phyloP scores from a whole-genome alignment of 257 asterid species.

The Solanum pennellii region DNA sequence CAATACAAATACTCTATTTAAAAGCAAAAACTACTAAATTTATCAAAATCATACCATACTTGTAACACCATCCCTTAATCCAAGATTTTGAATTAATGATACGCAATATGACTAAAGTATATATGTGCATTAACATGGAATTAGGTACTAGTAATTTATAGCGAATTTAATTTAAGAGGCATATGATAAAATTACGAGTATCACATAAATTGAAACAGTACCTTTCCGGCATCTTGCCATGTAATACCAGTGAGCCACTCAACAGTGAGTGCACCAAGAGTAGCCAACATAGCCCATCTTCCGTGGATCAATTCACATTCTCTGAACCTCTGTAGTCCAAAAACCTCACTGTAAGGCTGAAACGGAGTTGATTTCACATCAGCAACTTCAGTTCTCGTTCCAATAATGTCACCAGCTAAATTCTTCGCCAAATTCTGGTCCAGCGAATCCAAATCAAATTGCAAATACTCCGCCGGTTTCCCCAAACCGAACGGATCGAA shows the following conservation, averaged over 20 bases:
- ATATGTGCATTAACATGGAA: no score
- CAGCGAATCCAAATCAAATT: constrained; percentile 70
- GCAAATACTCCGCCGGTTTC: constrained; percentile 89
- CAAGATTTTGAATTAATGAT: no score
- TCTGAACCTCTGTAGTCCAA: constrained; percentile 84
- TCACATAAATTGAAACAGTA: neutral
- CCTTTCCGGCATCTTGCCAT: constrained; percentile 99
- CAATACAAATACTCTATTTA: no score
- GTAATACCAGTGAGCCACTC: constrained; percentile 96
- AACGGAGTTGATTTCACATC: constrained; percentile 83
- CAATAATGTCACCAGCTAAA: constrained; percentile 59
- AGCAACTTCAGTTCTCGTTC: constrained; percentile 57
- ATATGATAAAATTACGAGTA: no score
- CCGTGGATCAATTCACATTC: constrained; percentile 98
- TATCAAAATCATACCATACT: no score
- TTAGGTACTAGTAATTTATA: no score
- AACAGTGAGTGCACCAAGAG: constrained; percentile 82
- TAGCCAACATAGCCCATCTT: constrained; percentile 96
- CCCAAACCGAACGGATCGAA: constrained; percentile 93
- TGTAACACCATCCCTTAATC: no score
- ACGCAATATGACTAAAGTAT: no score
- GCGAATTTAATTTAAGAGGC: no score
- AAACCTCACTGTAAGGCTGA: constrained; percentile 83
- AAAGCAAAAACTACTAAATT: no score
- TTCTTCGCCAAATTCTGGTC: constrained; percentile 93